Evolutionary conservation across 352 stramenopile genomes (phyloP).

Genomic region (Globisporangium cylindrosporum): DNA sequence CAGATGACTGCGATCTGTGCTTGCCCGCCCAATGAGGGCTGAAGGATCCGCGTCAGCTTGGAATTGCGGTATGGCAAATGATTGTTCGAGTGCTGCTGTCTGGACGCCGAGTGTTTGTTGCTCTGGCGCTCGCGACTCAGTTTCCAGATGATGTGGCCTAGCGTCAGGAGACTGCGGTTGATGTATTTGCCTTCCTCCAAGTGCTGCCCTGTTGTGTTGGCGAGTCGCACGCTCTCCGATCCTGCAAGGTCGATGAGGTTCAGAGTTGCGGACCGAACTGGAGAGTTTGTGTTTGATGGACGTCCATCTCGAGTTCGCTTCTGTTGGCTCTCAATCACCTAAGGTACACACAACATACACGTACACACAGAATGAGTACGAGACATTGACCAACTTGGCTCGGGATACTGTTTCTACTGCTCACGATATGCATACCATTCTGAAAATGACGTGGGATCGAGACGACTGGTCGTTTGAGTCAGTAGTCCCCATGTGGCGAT

Average conservation of each 20-base stretch:
- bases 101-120: slow-evolving; percentile 18
- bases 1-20: slow-evolving; percentile 97
- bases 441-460: slow-evolving; percentile 74
- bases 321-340: slow-evolving; percentile 75
- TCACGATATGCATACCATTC: slow-evolving; percentile 35
- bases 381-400: slow-evolving; percentile 11
- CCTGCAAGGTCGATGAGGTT: slow-evolving; percentile 91
- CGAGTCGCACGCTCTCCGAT: slow-evolving; percentile 81
- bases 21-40: slow-evolving; percentile 95
- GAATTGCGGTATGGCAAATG: slow-evolving; percentile 98
- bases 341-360: slow-evolving; percentile 27
- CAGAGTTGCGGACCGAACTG: slow-evolving; percentile 75
- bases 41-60: slow-evolving; percentile 97
- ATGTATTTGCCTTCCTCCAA: slow-evolving; percentile 89
- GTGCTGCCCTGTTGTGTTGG: slow-evolving; percentile 73
- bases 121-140: slow-evolving; percentile 62
- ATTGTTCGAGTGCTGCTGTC: slow-evolving; percentile 13
- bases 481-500: slow-evolving; percentile 74
- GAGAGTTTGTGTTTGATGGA: slow-evolving; percentile 13
- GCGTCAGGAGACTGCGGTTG: slow-evolving; percentile 89
- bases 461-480: slow-evolving; percentile 81
- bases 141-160: slow-evolving; percentile 94
- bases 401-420: neutral
- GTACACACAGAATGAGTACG: slow-evolving; percentile 35
- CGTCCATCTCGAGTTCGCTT: slow-evolving; percentile 32